phyloP scores from a whole-genome alignment of 1,284 basidiomycete species.

The Apiotrichum veenhuisii region DNA sequence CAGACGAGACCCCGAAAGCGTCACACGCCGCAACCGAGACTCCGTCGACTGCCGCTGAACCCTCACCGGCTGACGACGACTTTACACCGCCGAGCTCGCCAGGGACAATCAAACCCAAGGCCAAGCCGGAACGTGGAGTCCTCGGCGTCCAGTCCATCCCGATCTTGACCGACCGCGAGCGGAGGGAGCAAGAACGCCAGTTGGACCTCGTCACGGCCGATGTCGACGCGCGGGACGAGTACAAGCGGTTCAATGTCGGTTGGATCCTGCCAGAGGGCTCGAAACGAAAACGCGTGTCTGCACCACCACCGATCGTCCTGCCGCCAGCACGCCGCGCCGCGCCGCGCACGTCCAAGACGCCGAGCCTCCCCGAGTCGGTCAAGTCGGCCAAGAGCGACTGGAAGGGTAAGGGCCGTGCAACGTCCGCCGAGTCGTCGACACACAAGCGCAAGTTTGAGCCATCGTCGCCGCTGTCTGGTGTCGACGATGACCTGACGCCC shows the following conservation, averaged over 20 bases:
- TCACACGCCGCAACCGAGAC: too few species aligned
- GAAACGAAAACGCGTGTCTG: conserved; percentile 57
- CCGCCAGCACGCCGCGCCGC: conserved; percentile 4
- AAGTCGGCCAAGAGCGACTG: neutral
- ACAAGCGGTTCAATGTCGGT: conserved; percentile 77
- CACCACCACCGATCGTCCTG: neutral
- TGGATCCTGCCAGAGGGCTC: conserved; percentile 81
- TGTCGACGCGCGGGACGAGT: conserved; percentile 69
- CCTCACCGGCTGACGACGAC: neutral
- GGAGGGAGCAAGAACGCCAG: conserved; percentile 36
- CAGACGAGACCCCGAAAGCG: too few species aligned
- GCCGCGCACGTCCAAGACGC: neutral
- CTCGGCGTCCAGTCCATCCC: conserved; percentile 33
- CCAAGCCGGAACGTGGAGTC: conserved; percentile 35
- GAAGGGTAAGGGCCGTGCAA: neutral
- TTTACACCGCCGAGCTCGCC: conserved; percentile 7
- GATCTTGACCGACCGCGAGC: conserved; percentile 47
- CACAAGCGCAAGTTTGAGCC: conserved; percentile 14
- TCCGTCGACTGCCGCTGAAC: too few species aligned
- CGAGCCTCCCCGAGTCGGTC: neutral
- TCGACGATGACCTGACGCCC: conserved; percentile 9
- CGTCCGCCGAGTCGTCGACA: neutral
- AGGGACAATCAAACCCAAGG: conserved; percentile 5
- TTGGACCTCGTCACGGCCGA: conserved; percentile 57
- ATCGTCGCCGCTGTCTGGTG: neutral